A percentile compares a stretch with the other conserved stretches of the same genome.
Evolutionary conservation across 371 early-diverging fungal genomes (phyloP).

Genomic region (Chytridiales sp.): DNA sequence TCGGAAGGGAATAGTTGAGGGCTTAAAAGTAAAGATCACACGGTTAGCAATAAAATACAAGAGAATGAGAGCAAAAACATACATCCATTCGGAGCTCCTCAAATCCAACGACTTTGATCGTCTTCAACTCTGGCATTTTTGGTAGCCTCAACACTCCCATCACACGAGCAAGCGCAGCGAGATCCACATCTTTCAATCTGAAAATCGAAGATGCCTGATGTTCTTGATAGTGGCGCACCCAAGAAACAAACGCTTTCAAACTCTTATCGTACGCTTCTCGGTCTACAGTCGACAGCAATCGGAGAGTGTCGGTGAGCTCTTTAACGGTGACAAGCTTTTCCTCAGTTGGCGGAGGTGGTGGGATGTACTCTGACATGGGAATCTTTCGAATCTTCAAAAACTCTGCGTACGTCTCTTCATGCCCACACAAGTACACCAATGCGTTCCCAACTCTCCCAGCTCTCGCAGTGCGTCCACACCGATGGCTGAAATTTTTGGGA

Average conservation of each 20-base stretch:
- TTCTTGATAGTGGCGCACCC: conserved; percentile 83
- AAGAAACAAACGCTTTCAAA: conserved; percentile 87
- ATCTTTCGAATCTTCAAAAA: conserved; percentile 87
- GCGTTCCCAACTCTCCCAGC: conserved; percentile 88
- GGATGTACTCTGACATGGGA: conserved; percentile 50
- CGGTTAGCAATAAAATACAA: not conserved
- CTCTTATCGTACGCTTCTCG: conserved; percentile 46
- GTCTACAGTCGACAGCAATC: conserved; percentile 19
- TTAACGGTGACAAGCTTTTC: not conserved
- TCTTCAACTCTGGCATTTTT: conserved; percentile 89
- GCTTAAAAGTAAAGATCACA: not conserved
- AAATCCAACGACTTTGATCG: conserved; percentile 42
- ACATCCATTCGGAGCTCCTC: conserved; percentile 45
- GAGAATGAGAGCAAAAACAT: conserved; percentile 51
- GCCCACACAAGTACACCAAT: conserved; percentile 72
- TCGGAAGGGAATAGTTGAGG: conserved; percentile 18
- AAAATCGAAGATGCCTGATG: conserved; percentile 94
- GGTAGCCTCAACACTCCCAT: conserved; percentile 82
- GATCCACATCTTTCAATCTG: conserved; percentile 76
- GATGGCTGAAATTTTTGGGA: conserved; percentile 93
- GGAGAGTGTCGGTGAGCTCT: conserved; percentile 1
- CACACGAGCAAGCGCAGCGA: conserved; percentile 68
- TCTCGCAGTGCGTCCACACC: conserved; percentile 98
- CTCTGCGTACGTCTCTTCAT: conserved; percentile 88
- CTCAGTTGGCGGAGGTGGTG: not conserved